Percentiles rank a stretch among this genome's conserved stretches.
phyloP scores from a whole-genome alignment of 306 rosid genomes.

The Vigna radiata region DNA sequence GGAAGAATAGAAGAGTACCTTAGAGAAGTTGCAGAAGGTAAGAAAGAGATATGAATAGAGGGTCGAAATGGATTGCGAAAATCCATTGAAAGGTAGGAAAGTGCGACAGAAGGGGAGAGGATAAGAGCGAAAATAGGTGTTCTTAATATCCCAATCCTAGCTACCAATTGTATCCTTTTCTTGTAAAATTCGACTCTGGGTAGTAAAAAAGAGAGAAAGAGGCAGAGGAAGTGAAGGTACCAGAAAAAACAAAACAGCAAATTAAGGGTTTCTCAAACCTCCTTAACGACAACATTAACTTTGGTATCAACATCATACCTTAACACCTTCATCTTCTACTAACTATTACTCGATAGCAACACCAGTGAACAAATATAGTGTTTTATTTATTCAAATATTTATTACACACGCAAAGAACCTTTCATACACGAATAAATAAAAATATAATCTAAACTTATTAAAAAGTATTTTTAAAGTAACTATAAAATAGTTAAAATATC shows the following conservation, averaged over 20 bases:
- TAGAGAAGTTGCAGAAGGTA: slow-evolving; percentile 16
- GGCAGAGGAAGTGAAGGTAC: too few relatives aligned
- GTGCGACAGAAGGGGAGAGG: background rate
- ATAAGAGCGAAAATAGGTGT: background rate
- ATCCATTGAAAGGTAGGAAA: slow-evolving; percentile 8
- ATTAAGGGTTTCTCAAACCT: too few relatives aligned
- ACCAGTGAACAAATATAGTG: background rate
- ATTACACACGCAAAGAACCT: too few relatives aligned
- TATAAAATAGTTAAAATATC: too few relatives aligned
- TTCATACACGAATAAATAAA: too few relatives aligned
- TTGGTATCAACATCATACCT: too few relatives aligned
- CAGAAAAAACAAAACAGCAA: too few relatives aligned
- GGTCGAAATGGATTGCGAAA: background rate
- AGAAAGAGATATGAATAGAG: background rate
- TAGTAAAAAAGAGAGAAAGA: background rate
- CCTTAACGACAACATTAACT: too few relatives aligned
- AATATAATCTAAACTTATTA: too few relatives aligned
- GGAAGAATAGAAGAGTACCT: slow-evolving; percentile 32
- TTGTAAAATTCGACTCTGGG: slow-evolving; percentile 3
- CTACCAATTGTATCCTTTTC: background rate
- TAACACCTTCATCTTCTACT: too few relatives aligned
- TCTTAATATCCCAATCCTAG: background rate
- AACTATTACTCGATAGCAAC: background rate
- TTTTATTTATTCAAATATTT: too few relatives aligned
- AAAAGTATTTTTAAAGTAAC: too few relatives aligned